Evolutionary conservation across 2,329 filamentous ascomycete genomes (phyloP).

Genomic region (Peltaster fructicola): DNA sequence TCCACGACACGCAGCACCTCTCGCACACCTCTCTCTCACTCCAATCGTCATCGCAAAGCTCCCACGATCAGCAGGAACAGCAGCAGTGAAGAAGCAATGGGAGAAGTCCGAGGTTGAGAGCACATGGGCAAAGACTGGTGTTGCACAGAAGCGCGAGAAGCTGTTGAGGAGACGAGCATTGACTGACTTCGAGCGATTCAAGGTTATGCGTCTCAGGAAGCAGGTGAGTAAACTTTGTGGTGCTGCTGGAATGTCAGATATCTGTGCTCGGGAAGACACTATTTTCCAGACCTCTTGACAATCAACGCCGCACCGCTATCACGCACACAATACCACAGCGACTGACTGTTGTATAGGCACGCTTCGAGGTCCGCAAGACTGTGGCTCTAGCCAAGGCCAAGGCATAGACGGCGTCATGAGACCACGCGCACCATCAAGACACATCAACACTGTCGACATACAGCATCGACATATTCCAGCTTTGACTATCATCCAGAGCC

Average conservation of each 20-base stretch:
- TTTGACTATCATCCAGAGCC: no score
- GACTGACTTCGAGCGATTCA: conserved; percentile 99
- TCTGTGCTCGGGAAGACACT: no score
- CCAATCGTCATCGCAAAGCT: conserved; percentile 74
- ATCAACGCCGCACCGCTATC: no score
- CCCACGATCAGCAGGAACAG: conserved; percentile 67
- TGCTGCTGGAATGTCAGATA: no score
- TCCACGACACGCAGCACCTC: conserved; percentile 69
- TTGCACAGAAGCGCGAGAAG: conserved; percentile 85
- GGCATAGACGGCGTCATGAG: conserved; percentile 25
- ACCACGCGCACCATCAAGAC: no score
- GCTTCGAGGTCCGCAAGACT: conserved; percentile 95
- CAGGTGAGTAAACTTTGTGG: conserved; percentile 61
- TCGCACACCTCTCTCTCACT: conserved; percentile 75
- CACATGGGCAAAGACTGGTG: conserved; percentile 83
- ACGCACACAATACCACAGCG: no score
- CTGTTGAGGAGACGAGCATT: conserved; percentile 73
- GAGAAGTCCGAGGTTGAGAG: conserved; percentile 77
- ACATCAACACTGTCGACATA: no score
- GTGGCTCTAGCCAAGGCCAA: conserved; percentile 80
- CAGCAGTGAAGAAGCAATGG: conserved; percentile 74
- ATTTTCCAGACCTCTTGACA: no score
- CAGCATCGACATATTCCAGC: no score
- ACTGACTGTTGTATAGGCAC: conserved; percentile 37
- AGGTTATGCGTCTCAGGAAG: conserved; percentile 98